Evolutionary conservation across 1,284 basidiomycete genomes (phyloP).

Genomic region (Cystobasidium slooffiae): DNA sequence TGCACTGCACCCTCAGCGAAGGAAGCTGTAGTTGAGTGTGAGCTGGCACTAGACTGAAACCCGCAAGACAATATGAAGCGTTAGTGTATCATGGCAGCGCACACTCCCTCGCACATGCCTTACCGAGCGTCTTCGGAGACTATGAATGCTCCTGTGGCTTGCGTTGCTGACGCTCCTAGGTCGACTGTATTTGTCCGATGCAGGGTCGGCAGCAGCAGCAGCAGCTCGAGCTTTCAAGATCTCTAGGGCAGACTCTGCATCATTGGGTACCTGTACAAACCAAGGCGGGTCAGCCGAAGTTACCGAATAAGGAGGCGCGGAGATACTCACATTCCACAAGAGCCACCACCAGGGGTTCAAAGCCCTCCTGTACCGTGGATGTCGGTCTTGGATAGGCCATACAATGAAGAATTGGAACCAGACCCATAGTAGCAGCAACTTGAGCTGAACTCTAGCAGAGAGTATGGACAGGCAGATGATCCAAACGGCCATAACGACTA

Average conservation of each 20-base stretch:
- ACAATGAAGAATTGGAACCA: constrained; percentile 45
- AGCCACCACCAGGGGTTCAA: constrained; percentile 42
- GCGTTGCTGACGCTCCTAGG: background rate
- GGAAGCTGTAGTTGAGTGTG: background rate
- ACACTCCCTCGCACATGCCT: background rate
- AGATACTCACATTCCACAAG: constrained; percentile 18
- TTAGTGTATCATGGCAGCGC: background rate
- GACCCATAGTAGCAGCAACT: constrained; percentile 30
- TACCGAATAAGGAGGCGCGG: background rate
- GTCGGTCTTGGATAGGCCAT: constrained; percentile 39
- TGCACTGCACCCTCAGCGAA: background rate
- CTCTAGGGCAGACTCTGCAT: constrained; percentile 37
- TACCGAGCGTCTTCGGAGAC: constrained; percentile 12
- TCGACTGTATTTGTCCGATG: background rate
- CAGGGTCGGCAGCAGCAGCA: too few relatives aligned
- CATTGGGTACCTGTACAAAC: constrained; percentile 15
- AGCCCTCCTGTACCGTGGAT: constrained; percentile 44
- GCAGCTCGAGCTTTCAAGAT: constrained; percentile 17
- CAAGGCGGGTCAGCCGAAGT: background rate
- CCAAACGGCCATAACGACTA: constrained; percentile 16
- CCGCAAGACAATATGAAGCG: background rate
- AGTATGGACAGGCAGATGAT: constrained; percentile 22
- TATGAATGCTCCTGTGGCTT: background rate
- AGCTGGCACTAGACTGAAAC: constrained; percentile 2
- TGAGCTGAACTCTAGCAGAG: constrained; percentile 20